These are phyloP conservation scores for Magnolia officinalis DNA, from an alignment of 164 flowering plant species.

Conservation along the genomic window DNA sequence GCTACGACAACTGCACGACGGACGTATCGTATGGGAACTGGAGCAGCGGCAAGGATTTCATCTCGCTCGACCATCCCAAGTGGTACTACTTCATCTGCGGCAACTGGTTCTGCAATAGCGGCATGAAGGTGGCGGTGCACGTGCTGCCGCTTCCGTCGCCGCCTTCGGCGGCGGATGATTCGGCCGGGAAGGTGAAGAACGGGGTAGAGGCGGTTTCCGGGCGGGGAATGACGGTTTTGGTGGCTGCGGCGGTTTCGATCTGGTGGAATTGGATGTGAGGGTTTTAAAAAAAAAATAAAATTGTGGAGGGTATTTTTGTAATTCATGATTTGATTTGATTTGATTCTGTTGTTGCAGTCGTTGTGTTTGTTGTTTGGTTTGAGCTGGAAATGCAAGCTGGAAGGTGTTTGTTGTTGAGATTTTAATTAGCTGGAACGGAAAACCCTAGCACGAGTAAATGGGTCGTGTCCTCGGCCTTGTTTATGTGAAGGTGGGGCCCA, in stretches of 20 bases:
- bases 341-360: not conserved
- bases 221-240: not conserved
- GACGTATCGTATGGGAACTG: constrained; percentile 18
- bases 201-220: not conserved
- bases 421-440: too few relatives aligned
- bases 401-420: not conserved
- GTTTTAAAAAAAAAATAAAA: not conserved
- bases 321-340: not conserved
- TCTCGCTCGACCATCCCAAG: constrained; percentile 10
- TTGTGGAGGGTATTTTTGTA: not conserved
- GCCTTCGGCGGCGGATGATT: constrained; percentile 5
- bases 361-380: not conserved
- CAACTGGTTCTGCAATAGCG: constrained; percentile 9
- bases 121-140: constrained; percentile 19
- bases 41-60: constrained; percentile 24
- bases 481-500: too few relatives aligned
- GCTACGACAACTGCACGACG: constrained; percentile 19
- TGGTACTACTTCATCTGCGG: constrained; percentile 23
- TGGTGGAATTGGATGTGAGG: constrained; percentile 1
- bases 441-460: too few relatives aligned
- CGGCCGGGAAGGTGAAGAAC: not conserved
- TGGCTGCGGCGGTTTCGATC: not conserved
- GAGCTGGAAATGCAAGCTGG: not conserved
- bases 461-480: too few relatives aligned
- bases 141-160: constrained; percentile 11